Base-by-base conservation (phyloP, 371 early-diverging fungal genomes). In the Mucor ambiguus region DNA sequence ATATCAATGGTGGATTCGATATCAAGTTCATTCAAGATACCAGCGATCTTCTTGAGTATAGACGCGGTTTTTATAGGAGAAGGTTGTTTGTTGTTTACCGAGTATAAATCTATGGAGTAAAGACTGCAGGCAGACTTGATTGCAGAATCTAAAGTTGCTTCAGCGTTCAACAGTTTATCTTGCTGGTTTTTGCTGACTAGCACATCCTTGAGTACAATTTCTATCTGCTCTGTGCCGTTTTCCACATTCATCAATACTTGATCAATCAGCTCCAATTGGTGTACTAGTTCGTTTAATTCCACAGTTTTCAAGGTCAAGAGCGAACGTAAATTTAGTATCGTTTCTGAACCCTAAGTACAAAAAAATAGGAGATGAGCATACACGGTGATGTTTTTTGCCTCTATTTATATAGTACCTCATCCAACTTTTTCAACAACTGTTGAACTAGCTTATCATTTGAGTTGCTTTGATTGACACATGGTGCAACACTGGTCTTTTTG, bases 221-320 rank as follows among this genome's bases (percentile, higher is more conserved):
- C 77, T n/a, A 74, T 69, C 37, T 72, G 62, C 29, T 67, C 66
- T 56, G 77, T 72, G 6, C 68, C 69, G 10, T 67, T 38, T 55
- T 77, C 77, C 24, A 74, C 75, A 44, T 66, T 63, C 24, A 58
- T 64, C 18, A 77, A 58, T 0, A 69, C 77, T 55, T 74, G 70
- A 12, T 77, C 65, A 29, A 74, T 74, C n/a, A 72, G 35, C n/a
- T 72, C 60, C n/a, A 77, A 54, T 43, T 77, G 75, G 14, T 44
- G 67, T 26, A 74, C 41, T 3, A 77, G 63, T 46, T 77, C 68
- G 32, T 74, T 72, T 2, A 77, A 28, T 55, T 77, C 70, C 26
- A 61, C 68, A 7, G 77, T 70, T 43, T 77, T 77, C 1, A 55
- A 46, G 7, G 59, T 72, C 20, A 77, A 64, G 16, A 77, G 59